Percentiles rank a stretch among this genome's conserved stretches.
Evolutionary conservation across 2,329 filamentous ascomycete genomes (phyloP).

Genomic region (Neoarthrinium moseri): DNA sequence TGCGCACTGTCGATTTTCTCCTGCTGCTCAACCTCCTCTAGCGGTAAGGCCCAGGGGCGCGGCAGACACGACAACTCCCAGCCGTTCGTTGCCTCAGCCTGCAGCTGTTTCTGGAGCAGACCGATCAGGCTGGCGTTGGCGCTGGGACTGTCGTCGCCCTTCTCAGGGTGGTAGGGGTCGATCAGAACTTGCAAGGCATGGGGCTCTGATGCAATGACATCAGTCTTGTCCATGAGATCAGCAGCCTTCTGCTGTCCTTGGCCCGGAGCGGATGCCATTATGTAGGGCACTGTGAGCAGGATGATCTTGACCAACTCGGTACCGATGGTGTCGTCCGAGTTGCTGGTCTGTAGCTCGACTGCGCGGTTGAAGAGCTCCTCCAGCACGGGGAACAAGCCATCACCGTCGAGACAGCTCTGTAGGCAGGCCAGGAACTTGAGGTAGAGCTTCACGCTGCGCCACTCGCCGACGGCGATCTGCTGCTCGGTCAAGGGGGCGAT

Average conservation of each 20-base stretch:
- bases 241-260: conserved; percentile 68
- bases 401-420: conserved; percentile 75
- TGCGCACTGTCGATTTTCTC: conserved; percentile 57
- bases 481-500: conserved; percentile 62
- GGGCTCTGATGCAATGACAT: conserved; percentile 86
- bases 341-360: conserved; percentile 90
- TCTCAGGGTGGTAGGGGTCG: conserved; percentile 74
- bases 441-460: conserved; percentile 88
- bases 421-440: conserved; percentile 88
- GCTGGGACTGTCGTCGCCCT: conserved; percentile 60
- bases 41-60: conserved; percentile 65
- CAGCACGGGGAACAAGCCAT: conserved; percentile 81
- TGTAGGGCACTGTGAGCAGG: conserved; percentile 88
- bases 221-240: conserved; percentile 87
- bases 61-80: conserved; percentile 74
- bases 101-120: conserved; percentile 82
- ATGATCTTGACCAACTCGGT: conserved; percentile 97
- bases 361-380: conserved; percentile 89
- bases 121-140: conserved; percentile 70
- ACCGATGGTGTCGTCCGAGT: conserved; percentile 79
- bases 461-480: conserved; percentile 70
- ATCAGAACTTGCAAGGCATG: conserved; percentile 83
- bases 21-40: conserved; percentile 59
- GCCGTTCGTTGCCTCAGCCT: conserved; percentile 67
- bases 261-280: conserved; percentile 71